phyloP scores from a whole-genome alignment of 2,329 filamentous ascomycete genomes.

The Fusarium torulosum region DNA sequence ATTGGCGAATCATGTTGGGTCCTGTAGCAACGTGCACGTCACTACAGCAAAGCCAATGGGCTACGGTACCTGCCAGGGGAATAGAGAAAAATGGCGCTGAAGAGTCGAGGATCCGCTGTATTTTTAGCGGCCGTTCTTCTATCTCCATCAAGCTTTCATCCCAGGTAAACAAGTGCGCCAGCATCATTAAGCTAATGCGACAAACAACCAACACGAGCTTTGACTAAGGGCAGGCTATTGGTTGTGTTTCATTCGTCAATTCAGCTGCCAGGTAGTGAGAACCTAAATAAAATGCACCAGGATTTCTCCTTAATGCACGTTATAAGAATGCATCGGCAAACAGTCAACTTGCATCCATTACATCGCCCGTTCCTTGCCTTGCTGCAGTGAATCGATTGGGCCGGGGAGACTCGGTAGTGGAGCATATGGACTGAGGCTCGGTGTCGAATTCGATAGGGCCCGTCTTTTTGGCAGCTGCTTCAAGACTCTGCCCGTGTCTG shows the following conservation, averaged over 20 bases:
- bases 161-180: constrained; percentile 1
- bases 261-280: not conserved
- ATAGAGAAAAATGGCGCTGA: constrained; percentile 4
- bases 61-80: constrained; percentile 8
- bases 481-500: constrained; percentile 3
- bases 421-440: constrained; percentile 14
- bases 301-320: constrained; percentile 6
- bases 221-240: not conserved
- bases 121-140: constrained; percentile 34
- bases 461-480: not conserved
- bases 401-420: constrained; percentile 20
- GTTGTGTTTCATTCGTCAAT: constrained; percentile 11
- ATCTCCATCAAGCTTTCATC: constrained; percentile 7
- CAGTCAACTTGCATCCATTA: not conserved
- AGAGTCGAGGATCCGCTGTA: constrained; percentile 14
- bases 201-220: not conserved
- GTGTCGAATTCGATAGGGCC: constrained; percentile 30
- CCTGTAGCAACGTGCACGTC: constrained; percentile 38
- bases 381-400: constrained; percentile 14
- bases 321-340: constrained; percentile 5
- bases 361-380: not conserved
- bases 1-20: constrained; percentile 37
- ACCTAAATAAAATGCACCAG: not conserved
- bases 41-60: constrained; percentile 26
- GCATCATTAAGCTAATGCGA: not conserved